Evolutionary conservation across 306 rosid genomes (phyloP).

Genomic region (Delonix regia): DNA sequence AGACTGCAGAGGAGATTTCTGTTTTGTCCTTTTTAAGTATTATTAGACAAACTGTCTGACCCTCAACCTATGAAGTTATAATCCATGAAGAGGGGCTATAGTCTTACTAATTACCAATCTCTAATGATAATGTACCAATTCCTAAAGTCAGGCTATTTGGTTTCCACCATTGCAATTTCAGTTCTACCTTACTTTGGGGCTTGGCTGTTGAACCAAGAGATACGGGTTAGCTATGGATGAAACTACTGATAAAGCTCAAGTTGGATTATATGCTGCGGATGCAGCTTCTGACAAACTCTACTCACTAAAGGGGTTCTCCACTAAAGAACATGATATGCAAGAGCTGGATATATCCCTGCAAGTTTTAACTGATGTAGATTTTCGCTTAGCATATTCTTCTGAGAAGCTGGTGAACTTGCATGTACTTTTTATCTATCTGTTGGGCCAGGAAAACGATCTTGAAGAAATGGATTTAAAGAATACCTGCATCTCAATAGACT

Average conservation of each 20-base stretch:
- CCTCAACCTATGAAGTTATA: background rate
- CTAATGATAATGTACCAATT: background rate
- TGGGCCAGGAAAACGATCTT: slow-evolving; percentile 75
- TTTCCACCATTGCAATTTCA: slow-evolving; percentile 21
- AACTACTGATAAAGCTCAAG: slow-evolving; percentile 41
- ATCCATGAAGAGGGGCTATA: background rate
- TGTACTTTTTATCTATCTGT: slow-evolving; percentile 62
- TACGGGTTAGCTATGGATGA: slow-evolving; percentile 55
- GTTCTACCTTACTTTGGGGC: slow-evolving; percentile 23
- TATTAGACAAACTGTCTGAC: background rate
- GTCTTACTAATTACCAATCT: background rate
- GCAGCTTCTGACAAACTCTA: slow-evolving; percentile 41
- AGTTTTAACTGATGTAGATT: slow-evolving; percentile 68
- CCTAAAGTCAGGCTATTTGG: slow-evolving; percentile 14
- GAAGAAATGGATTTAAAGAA: slow-evolving; percentile 57
- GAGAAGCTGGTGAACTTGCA: slow-evolving; percentile 85
- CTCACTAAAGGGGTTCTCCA: slow-evolving; percentile 43
- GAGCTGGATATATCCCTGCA: slow-evolving; percentile 61
- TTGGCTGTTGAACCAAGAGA: slow-evolving; percentile 41
- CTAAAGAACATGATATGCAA: slow-evolving; percentile 49
- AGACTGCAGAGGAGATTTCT: background rate
- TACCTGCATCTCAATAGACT: slow-evolving; percentile 45
- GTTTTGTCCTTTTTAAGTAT: background rate
- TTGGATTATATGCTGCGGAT: slow-evolving; percentile 38
- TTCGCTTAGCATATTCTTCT: slow-evolving; percentile 78